Percentiles rank a stretch among this genome's conserved stretches.
phyloP scores from a whole-genome alignment of 257 asterid genomes.

The Solanum ossicruentum region DNA sequence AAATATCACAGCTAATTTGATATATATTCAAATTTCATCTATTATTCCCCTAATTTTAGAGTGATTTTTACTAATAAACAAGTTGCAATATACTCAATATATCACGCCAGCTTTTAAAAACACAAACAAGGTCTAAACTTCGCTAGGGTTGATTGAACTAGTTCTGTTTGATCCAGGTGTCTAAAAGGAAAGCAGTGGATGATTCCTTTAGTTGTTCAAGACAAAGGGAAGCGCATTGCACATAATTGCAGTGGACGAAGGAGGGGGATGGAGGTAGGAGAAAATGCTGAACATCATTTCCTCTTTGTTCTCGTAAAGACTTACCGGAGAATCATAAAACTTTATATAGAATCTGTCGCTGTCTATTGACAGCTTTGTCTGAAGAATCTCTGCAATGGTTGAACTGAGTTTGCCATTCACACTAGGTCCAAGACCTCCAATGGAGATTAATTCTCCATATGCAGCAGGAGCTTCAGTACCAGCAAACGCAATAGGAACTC shows the following conservation, averaged over 20 bases:
- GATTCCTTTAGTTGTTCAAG: not conserved
- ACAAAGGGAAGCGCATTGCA: not conserved
- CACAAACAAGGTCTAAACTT: not conserved
- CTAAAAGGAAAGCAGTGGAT: not conserved
- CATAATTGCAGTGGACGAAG: not conserved
- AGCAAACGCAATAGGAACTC: constrained; percentile 71
- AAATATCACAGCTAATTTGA: not conserved
- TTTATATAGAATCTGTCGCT: constrained; percentile 66
- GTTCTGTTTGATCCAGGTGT: not conserved
- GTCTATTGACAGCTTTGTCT: constrained; percentile 66
- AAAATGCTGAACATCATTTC: not conserved
- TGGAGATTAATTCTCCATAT: constrained; percentile 74
- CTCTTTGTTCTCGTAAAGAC: not conserved
- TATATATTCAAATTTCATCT: not conserved
- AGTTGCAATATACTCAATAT: not conserved
- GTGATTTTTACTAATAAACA: not conserved
- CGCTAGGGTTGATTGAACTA: not conserved
- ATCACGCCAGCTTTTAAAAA: not conserved
- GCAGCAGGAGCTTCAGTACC: constrained; percentile 96
- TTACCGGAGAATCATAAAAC: constrained; percentile 80
- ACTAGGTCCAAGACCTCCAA: constrained; percentile 68
- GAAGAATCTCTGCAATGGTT: constrained; percentile 76
- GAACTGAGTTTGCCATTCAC: constrained; percentile 74
- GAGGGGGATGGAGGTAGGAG: not conserved
- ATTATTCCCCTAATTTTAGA: not conserved